Base-by-base conservation (phyloP, 2,329 filamentous ascomycete genomes). In the Sporothrix humicola region DNA sequence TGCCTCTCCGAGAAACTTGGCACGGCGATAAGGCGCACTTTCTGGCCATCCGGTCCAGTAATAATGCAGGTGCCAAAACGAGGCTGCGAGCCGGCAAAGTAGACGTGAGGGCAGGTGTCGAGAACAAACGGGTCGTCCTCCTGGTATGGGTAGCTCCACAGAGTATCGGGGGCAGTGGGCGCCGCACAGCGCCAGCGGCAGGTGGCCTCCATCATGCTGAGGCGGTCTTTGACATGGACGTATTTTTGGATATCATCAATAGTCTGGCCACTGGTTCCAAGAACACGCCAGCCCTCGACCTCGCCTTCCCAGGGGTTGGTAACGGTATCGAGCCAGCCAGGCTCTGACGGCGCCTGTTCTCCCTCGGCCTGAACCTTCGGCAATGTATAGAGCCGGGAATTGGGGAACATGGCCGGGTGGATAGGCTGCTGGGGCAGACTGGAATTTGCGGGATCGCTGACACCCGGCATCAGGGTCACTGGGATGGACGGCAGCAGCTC, bases 101-200 rank as follows among this genome's bases (percentile, higher is more conserved):
- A 98, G 46, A 99, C 85, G 79, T 99, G 95, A 2, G 96, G 96
- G 76, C 93, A 97, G 20, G 90, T 85, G 76, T 91, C 89, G 78
- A 99, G 87, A 59, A 98, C 92, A 79, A 98, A 97, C 0, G 93
- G 94, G 79, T 99, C 97, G 69, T 94, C 89, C 20, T 96, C 93
- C 82, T 98, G 95, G 82, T 97, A 99, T 0, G 96, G 96, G 80
- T 98, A 99, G 79, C 93, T 95, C 93, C 94, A 97, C 59, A 99
- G 81, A 0, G 97, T 99, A 82, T 99, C 97, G 0, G 97, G 96
- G 1, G 96, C 96, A 0, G 96, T 99, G 1, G 96, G 96, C 5
- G 96, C 96, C 77, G 90, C 90, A 79, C 94, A 93, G 75, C 96
- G 88, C 96, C 96, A 99, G 74, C 94, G 88, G 77, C 97, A 90